Evolutionary conservation across 1,284 basidiomycete species (phyloP).

Genomic region (Cryptococcus jaspeensis): DNA sequence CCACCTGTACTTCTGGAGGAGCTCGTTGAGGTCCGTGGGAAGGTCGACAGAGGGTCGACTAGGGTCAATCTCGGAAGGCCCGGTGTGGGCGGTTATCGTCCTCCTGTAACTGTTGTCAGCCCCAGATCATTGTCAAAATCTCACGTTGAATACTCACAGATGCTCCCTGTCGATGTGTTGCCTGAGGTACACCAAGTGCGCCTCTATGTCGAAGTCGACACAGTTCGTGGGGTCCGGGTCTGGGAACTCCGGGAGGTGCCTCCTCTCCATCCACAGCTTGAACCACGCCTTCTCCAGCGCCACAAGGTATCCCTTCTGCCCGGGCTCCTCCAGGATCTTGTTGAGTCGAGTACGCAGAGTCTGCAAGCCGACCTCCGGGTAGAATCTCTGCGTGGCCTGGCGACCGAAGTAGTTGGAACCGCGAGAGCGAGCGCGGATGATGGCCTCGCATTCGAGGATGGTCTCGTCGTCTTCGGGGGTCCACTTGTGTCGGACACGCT

Average conservation of each 20-base stretch:
- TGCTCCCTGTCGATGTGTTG: constrained; percentile 77
- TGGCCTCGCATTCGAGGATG: constrained; percentile 74
- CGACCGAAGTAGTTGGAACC: constrained; percentile 55
- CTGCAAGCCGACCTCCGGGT: constrained; percentile 56
- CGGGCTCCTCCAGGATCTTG: constrained; percentile 63
- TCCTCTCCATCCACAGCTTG: constrained; percentile 68
- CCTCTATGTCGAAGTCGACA: constrained; percentile 70
- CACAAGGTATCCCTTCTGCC: constrained; percentile 70
- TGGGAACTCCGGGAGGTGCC: constrained; percentile 64
- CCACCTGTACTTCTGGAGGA: constrained; percentile 61
- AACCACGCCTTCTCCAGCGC: constrained; percentile 80
- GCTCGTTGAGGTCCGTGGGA: constrained; percentile 52
- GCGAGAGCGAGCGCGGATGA: constrained; percentile 75
- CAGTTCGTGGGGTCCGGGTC: constrained; percentile 69
- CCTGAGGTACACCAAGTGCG: constrained; percentile 76
- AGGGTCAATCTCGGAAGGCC: too few species aligned
- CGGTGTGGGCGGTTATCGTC: too few species aligned
- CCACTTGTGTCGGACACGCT: constrained; percentile 72
- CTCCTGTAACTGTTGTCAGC: constrained; percentile 18
- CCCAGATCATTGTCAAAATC: not conserved
- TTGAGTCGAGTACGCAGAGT: constrained; percentile 31
- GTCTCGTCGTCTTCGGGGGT: constrained; percentile 81
- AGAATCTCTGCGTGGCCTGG: constrained; percentile 60
- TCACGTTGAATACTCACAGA: constrained; percentile 59
- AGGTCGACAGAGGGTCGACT: constrained; percentile 23